phyloP scores from a whole-genome alignment of 495 filamentous ascomycete species.

The Hypoxylon fragiforme region DNA sequence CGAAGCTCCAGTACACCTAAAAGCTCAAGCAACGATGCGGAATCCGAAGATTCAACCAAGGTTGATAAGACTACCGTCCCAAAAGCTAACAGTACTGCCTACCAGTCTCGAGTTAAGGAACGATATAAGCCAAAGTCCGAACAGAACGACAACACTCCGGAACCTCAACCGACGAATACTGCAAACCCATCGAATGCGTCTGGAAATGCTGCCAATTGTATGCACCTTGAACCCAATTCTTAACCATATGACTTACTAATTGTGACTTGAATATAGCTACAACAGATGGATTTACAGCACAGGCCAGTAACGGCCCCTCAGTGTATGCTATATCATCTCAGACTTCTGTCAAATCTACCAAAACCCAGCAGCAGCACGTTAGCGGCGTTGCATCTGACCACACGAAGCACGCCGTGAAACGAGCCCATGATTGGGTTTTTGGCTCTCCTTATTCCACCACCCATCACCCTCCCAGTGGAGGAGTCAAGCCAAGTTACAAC shows the following conservation, averaged over 20 bases:
- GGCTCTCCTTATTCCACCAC: neutral
- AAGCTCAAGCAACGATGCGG: constrained; percentile 29
- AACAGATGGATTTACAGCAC: constrained; percentile 6
- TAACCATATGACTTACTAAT: neutral
- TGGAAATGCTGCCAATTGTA: constrained; percentile 21
- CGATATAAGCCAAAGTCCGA: constrained; percentile 33
- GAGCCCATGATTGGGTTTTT: neutral
- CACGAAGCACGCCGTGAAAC: neutral
- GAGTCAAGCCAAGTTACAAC: constrained; percentile 2
- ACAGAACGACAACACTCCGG: constrained; percentile 1
- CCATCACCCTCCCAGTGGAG: constrained; percentile 32
- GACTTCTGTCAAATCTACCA: neutral
- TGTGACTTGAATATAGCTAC: constrained; percentile 2
- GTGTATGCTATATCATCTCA: constrained; percentile 41
- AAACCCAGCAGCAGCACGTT: neutral
- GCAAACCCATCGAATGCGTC: constrained; percentile 1
- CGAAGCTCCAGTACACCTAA: constrained; percentile 33
- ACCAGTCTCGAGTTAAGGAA: constrained; percentile 33
- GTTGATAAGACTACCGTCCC: neutral
- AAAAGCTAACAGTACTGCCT: neutral
- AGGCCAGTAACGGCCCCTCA: constrained; percentile 35
- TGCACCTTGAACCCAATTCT: neutral
- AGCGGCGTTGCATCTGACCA: neutral
- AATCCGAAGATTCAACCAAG: constrained; percentile 24
- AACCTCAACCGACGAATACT: neutral